Evolutionary conservation across 2,329 filamentous ascomycete species (phyloP).

Genomic region (Clonostachys rhizophaga): DNA sequence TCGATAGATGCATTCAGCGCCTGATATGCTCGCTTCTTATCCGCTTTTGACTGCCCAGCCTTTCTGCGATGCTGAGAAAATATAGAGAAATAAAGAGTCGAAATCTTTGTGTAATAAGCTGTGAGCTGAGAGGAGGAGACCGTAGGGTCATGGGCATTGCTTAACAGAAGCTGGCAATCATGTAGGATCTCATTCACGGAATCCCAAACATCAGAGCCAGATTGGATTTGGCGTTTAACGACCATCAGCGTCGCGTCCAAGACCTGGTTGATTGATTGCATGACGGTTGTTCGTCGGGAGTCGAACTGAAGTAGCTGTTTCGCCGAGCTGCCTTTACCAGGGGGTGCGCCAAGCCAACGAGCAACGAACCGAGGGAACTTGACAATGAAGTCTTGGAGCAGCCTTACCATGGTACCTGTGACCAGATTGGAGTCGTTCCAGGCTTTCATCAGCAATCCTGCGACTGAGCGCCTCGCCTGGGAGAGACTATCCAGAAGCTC

Average conservation of each 20-base stretch:
- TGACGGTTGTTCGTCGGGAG: constrained; percentile 48
- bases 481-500: constrained; percentile 55
- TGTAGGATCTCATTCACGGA: constrained; percentile 50
- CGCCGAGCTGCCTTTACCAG: constrained; percentile 41
- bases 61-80: constrained; percentile 47
- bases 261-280: constrained; percentile 47
- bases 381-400: constrained; percentile 52
- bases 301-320: constrained; percentile 59
- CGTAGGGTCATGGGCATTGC: constrained; percentile 39
- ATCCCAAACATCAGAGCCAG: constrained; percentile 45
- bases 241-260: constrained; percentile 58
- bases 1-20: constrained; percentile 62
- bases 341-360: constrained; percentile 57
- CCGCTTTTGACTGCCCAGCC: constrained; percentile 25
- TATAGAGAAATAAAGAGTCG: constrained; percentile 66
- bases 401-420: constrained; percentile 7
- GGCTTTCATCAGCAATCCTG: constrained; percentile 36
- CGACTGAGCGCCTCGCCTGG: constrained; percentile 46
- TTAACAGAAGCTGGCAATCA: constrained; percentile 49
- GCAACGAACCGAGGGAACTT: constrained; percentile 56
- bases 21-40: constrained; percentile 39
- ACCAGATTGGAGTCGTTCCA: constrained; percentile 7
- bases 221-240: constrained; percentile 45
- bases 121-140: constrained; percentile 20
- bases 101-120: constrained; percentile 61